These are phyloP conservation scores for Colletotrichum tabaci DNA, from an alignment of 2,329 filamentous ascomycete species.

Conservation along the genomic window DNA sequence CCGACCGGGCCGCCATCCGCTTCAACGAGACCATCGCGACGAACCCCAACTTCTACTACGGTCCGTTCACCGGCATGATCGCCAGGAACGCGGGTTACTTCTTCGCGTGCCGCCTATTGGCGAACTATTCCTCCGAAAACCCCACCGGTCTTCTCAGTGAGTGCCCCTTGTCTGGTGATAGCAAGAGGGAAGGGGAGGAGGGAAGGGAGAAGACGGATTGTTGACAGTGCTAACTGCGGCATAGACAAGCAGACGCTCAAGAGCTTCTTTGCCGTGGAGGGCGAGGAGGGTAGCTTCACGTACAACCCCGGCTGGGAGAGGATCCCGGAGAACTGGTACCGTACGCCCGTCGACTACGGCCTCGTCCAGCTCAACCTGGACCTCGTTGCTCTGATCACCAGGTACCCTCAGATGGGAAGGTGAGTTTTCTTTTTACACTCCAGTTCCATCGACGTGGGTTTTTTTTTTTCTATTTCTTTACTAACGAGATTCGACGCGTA, in stretches of 20 bases:
- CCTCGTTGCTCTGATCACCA: constrained; percentile 52
- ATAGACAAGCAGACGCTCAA: constrained; percentile 56
- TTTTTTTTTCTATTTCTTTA: too few relatives aligned
- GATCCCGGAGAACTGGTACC: constrained; percentile 68
- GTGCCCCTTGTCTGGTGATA: not conserved
- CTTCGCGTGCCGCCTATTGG: constrained; percentile 59
- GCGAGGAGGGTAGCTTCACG: constrained; percentile 55
- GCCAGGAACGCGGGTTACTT: constrained; percentile 64
- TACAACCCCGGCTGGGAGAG: constrained; percentile 65
- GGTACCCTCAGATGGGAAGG: constrained; percentile 58
- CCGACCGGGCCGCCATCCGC: constrained; percentile 58
- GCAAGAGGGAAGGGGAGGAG: too few relatives aligned
- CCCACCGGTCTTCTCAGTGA: constrained; percentile 48
- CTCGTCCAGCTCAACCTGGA: constrained; percentile 59
- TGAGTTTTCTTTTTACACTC: not conserved
- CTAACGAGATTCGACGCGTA: constrained; percentile 27
- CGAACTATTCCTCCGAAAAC: constrained; percentile 60
- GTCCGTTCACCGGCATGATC: constrained; percentile 65
- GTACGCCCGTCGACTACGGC: constrained; percentile 60
- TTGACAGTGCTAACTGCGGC: not conserved
- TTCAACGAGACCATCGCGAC: constrained; percentile 63
- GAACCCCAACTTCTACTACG: constrained; percentile 70
- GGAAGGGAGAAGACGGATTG: too few relatives aligned
- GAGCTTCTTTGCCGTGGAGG: constrained; percentile 63
- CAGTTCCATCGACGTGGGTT: too few relatives aligned